These are phyloP conservation scores for Colletotrichum endophyticum DNA, from an alignment of 2,329 filamentous ascomycete genomes.

Conservation along the genomic window DNA sequence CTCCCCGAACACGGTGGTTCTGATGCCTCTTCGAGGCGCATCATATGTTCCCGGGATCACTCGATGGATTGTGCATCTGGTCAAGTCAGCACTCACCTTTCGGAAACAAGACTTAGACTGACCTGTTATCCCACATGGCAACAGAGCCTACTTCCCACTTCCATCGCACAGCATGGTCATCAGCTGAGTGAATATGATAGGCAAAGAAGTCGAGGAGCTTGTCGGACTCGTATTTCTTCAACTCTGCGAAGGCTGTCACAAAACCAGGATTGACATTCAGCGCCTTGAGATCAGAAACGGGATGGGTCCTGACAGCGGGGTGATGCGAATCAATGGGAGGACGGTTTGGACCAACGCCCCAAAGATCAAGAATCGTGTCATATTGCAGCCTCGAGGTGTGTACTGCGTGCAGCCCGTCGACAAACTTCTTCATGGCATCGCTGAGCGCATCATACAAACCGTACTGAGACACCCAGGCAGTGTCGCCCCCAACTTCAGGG, in stretches of 20 bases:
- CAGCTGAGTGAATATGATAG: conserved; percentile 52
- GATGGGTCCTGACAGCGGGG: conserved; percentile 53
- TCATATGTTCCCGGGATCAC: conserved; percentile 47
- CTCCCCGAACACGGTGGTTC: conserved; percentile 49
- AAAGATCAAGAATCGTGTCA: conserved; percentile 51
- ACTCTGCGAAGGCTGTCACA: conserved; percentile 51
- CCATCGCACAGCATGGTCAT: conserved; percentile 55
- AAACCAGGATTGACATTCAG: conserved; percentile 52
- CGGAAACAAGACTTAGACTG: background rate
- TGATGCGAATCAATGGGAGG: conserved; percentile 53
- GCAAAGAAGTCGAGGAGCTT: conserved; percentile 49
- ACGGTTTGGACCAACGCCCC: conserved; percentile 43
- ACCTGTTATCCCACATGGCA: conserved; percentile 57
- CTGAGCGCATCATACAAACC: conserved; percentile 51
- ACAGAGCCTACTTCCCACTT: conserved; percentile 54
- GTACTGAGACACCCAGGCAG: conserved; percentile 51
- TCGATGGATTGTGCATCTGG: conserved; percentile 39
- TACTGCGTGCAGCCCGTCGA: conserved; percentile 47
- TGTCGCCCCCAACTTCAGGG: conserved; percentile 51
- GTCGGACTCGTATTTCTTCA: conserved; percentile 54
- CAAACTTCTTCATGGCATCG: conserved; percentile 43
- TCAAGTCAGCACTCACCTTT: background rate
- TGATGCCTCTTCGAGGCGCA: conserved; percentile 38
- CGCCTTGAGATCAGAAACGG: conserved; percentile 50
- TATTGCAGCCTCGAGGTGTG: conserved; percentile 51